Base-by-base conservation (phyloP, 179 eudicot species). In the Silene coronaria region DNA sequence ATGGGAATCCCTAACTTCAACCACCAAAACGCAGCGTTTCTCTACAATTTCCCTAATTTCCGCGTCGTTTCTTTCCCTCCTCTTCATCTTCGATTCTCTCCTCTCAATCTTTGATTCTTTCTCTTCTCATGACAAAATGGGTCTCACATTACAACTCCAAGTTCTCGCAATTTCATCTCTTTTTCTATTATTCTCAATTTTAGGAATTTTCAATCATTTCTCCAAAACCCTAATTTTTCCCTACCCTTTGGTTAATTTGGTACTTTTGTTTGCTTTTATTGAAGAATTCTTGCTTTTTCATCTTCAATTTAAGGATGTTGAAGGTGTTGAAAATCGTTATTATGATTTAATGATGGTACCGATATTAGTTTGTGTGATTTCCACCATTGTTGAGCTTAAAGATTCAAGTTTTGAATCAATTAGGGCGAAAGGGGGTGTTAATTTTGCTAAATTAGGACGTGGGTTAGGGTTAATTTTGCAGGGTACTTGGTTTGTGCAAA, bases 401-500 rank as follows among this genome's bases (percentile, higher is more conserved):
- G 74, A 71, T 27, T 71, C 63, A 2, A 28, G 27, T 3, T 71
- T 68, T 91, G 67, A 82, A 84, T 63, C 58, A 42, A 42, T 42
- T 42, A 42, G 17, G 5, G 17, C 13, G 3, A 24, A 10, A 48
- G 51, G 19, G 3, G 34, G 78, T 21, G 84, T 89, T 14, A 74
- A 34, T 71, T 78, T 65, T 28, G 78, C 92, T 3, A 77, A 86
- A 74, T 77, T 93, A 57, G 91, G 84, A 0, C 89, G 97, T 26
- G 97, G 96, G 60, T 66, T 93, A 62, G 99, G 97, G 80, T 78
- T 96, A 76, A 75, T 91, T 67, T 73, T 85, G 48, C 91, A 93
- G 19, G 97, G 97, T 21, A 87, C 77, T 60, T 96, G 99, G 99
- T 76, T 89, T 80, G 75, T 96, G 55, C 99, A 96, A 76, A 94